Evolutionary conservation across 257 asterid genomes (phyloP), one percentile per base, ranked within the genome.

Genomic region (Fraxinus americana): DNA sequence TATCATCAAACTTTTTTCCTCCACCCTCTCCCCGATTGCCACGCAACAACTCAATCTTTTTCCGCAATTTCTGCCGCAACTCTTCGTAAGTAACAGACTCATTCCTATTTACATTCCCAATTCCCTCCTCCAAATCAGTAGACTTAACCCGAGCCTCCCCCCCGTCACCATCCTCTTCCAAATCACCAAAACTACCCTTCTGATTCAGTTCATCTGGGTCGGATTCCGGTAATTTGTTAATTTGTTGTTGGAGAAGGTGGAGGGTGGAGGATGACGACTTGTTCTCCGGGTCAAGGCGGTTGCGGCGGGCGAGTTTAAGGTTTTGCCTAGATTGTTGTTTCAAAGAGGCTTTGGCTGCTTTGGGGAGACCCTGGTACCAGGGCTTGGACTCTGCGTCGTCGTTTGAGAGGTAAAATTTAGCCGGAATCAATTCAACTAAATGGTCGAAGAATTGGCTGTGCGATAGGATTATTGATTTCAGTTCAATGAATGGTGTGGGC

Each of bases 241-340:
- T 71, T 38, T 86, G 85, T 41, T 84, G 92, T 71, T 90, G 83
- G 50, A 84, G 91, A 35, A 79, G 86, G 77, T 78, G 86, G 25
- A 87, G 82, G 61, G 86, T 88, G 70, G 93, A 75, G 73, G 93
- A 83, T 2, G 89, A 81, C 11, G 91, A 75, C 36, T 91, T 87
- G 70, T 78, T 82, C 10, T 90, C 96, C 7, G 97, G 98, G 83
- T 94, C 96, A 79, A 90, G 96, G 74, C 98, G 97, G 21, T 91
- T 52, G 72, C 97, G 92, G 72, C 96, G 94, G 21, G 97, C 89
- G 67, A 86, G 81, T 84, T 90, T 92, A 27, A 89, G 79, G 52
- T 95, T 89, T 67, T 83, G 76, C n/a, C 71, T 87, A 4, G 98
- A 76, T 70, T 95, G 93, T 4, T 85, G 88, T 83, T 89, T 95